Percentiles rank a stretch among this genome's conserved stretches.
Conservation (phyloP, 2,329 filamentous ascomycete genomes). For the Trichoderma gracile region DNA sequence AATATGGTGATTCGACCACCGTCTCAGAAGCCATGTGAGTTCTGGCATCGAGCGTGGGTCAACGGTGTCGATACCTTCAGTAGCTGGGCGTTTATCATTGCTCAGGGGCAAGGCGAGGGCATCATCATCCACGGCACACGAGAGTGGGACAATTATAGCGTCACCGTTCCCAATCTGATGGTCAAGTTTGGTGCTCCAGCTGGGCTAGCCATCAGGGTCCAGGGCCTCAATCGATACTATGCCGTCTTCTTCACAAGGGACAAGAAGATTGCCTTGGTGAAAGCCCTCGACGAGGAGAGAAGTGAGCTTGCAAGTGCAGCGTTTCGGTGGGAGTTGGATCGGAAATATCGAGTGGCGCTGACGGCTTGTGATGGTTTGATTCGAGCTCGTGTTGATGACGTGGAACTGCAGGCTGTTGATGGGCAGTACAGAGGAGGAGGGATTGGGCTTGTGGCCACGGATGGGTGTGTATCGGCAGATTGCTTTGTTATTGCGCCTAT, state of each 20-base stretch:
- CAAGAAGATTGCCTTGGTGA: constrained; percentile 26
- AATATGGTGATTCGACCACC: constrained; percentile 21
- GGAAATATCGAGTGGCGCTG: constrained; percentile 2
- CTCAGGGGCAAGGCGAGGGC: constrained; percentile 31
- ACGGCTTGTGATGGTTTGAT: background rate
- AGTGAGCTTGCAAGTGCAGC: constrained; percentile 2
- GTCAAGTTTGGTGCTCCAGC: constrained; percentile 32
- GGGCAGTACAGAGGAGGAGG: constrained; percentile 20
- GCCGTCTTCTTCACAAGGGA: constrained; percentile 30
- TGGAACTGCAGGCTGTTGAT: constrained; percentile 15
- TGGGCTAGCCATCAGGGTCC: constrained; percentile 34
- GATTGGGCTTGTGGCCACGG: constrained; percentile 25
- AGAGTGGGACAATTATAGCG: constrained; percentile 37
- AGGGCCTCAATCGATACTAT: constrained; percentile 38
- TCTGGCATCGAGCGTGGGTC: constrained; percentile 26
- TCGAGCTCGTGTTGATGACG: background rate
- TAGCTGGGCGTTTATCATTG: constrained; percentile 8
- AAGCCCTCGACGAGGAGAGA: constrained; percentile 21
- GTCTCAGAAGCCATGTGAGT: background rate
- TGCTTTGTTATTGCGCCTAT: background rate
- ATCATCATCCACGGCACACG: constrained; percentile 38
- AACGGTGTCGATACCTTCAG: constrained; percentile 18
- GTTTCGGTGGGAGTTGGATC: constrained; percentile 23
- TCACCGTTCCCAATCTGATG: constrained; percentile 29
- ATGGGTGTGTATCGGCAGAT: constrained; percentile 24